Percentiles rank a stretch among this genome's conserved stretches.
These are phyloP conservation scores for Rosa chinensis DNA, from an alignment of 306 rosid species.

Conservation along the genomic window DNA sequence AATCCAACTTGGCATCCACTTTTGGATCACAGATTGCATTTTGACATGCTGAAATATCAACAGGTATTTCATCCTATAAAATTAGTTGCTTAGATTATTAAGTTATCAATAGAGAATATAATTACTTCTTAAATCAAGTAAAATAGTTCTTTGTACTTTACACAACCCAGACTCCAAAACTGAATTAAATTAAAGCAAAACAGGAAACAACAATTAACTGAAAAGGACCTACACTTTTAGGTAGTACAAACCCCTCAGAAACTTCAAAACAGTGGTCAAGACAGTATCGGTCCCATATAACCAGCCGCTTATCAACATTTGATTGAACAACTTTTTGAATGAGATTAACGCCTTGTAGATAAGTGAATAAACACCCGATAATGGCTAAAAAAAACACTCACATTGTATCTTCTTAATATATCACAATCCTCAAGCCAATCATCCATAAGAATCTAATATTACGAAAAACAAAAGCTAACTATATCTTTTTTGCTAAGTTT, in stretches of 20 bases:
- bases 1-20: conserved; percentile 59
- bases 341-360: conserved; percentile 50
- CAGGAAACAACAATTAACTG: neutral
- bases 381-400: too few relatives aligned
- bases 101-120: too few relatives aligned
- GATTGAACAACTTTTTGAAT: conserved; percentile 50
- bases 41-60: conserved; percentile 20
- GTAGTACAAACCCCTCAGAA: conserved; percentile 57
- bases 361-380: neutral
- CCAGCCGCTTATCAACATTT: conserved; percentile 54
- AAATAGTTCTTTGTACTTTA: too few relatives aligned
- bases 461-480: too few relatives aligned
- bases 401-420: too few relatives aligned
- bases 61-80: conserved; percentile 53
- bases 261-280: conserved; percentile 64
- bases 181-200: too few relatives aligned
- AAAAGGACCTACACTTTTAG: conserved; percentile 49
- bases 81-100: too few relatives aligned
- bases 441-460: too few relatives aligned
- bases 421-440: too few relatives aligned
- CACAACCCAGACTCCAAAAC: too few relatives aligned
- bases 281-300: conserved; percentile 74
- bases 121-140: too few relatives aligned
- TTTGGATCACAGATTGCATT: conserved; percentile 41
- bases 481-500: too few relatives aligned